Evolutionary conservation across 768 basidiomycete species (phyloP).

Genomic region (Kwoniella heveanensis): DNA sequence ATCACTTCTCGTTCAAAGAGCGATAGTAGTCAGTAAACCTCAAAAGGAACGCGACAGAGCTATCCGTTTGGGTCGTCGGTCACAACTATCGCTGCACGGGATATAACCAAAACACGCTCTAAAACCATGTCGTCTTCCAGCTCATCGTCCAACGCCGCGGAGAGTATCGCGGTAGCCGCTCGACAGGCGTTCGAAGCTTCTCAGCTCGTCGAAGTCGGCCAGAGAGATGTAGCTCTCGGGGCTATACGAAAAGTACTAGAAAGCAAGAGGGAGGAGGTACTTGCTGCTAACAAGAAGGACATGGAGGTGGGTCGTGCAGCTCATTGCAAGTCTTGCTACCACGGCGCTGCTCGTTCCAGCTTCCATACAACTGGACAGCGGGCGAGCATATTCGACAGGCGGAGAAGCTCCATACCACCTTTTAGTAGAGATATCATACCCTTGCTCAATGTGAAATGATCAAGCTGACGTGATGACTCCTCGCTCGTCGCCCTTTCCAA

Average conservation of each 20-base stretch:
- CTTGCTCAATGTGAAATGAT: no score
- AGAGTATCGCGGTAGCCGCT: constrained; percentile 72
- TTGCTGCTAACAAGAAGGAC: constrained; percentile 79
- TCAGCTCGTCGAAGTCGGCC: constrained; percentile 70
- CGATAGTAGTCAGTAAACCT: no score
- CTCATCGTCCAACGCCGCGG: constrained; percentile 43
- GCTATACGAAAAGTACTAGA: constrained; percentile 71
- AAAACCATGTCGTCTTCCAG: constrained; percentile 15
- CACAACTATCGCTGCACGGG: no score
- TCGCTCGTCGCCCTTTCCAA: constrained; percentile 13
- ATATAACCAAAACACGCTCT: neutral
- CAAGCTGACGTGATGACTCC: neutral
- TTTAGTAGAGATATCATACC: no score
- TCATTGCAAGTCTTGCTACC: neutral
- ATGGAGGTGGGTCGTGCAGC: constrained; percentile 63
- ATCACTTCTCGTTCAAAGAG: neutral
- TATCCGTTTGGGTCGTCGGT: no score
- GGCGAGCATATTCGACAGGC: no score
- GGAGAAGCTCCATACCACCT: no score
- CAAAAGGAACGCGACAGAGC: no score
- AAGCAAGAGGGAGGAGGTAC: constrained; percentile 66
- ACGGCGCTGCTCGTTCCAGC: neutral
- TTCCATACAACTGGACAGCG: neutral
- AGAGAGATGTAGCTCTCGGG: constrained; percentile 72
- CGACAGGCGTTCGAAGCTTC: constrained; percentile 83